Evolutionary conservation across 108 stramenopile species (phyloP), one percentile per base, ranked within the genome.

Genomic region (Pelagomonas calceolata): DNA sequence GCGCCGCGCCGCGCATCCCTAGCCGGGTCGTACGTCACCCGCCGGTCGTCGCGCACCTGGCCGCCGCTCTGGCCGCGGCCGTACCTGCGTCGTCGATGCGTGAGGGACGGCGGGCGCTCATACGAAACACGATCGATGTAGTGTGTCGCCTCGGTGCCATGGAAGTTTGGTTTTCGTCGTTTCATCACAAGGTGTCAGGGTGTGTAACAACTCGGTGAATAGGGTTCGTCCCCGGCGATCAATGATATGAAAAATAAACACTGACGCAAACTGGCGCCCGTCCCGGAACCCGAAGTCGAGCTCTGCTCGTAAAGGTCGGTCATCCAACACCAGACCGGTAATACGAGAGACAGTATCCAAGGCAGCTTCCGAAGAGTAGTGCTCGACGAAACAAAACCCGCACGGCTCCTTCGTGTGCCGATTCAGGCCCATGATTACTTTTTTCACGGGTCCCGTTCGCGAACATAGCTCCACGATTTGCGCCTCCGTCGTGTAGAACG

Each of bases 381-480:
- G 83, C 69, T 83, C 82, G 29, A 85, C 81, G 69, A 85, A 85
- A 69, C 82, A 83, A 69, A 85, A 85, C 5, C 84, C 84, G 60
- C 82, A 85, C 30, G 84, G 84, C 30, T 67, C 77, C 71, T 81
- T 81, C 64, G 69, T 83, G 44, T 75, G 35, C 30, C 81, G 69
- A 76, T 85, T 83, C 30, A 85, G 36, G 75, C 83, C 83, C 83
- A 84, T 84, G 32, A 84, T 84, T 26, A 84, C 66, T 29, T 74
- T 44, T 66, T 72, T 79, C 44, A 84, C 75, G 15, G 72, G 64
- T 14, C 83, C 83, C 21, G 80, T 68, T 67, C 70, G 31, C 44
- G 44, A 78, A 37, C 82, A 84, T 12, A 76, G 66, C 4, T 79
- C 81, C 32, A 70, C 43, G 34, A 84, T 77, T 63, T 84, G 83